These are phyloP conservation scores for Ammopiptanthus mongolicus DNA, from an alignment of 306 rosid genomes.

Conservation along the genomic window DNA sequence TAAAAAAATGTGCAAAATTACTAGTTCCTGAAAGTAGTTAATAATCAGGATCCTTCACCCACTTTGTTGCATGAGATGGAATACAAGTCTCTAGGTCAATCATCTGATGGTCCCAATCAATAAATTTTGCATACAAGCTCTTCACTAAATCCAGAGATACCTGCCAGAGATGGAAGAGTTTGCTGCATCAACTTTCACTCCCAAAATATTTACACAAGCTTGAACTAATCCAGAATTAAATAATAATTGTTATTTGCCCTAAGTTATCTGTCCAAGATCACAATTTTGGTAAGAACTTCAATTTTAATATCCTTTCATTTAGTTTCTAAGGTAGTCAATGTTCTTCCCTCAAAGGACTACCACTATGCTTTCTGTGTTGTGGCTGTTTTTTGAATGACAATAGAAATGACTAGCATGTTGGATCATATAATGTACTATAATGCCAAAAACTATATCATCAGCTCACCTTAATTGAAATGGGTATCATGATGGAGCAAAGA, in stretches of 20 bases:
- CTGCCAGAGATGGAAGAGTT: conserved; percentile 44
- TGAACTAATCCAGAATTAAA: conserved; percentile 19
- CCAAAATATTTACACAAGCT: background rate
- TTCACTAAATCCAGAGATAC: conserved; percentile 96
- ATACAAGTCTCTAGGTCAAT: conserved; percentile 75
- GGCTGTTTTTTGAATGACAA: conserved; percentile 8
- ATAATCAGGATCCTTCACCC: conserved; percentile 13
- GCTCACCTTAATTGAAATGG: conserved; percentile 96
- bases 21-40: conserved; percentile 8
- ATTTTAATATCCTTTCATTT: conserved; percentile 16
- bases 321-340: conserved; percentile 13
- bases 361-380: background rate
- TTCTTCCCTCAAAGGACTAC: conserved; percentile 2
- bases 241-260: background rate
- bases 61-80: conserved; percentile 94
- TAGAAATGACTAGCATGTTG: conserved; percentile 1
- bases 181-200: conserved; percentile 9
- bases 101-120: conserved; percentile 94
- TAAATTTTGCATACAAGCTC: conserved; percentile 94
- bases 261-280: background rate
- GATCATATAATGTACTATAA: conserved; percentile 12
- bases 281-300: background rate
- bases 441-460: conserved; percentile 16
- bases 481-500: conserved; percentile 98
- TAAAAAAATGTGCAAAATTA: conserved; percentile 14